phyloP scores from a whole-genome alignment of 306 rosid genomes.

The Vigna reflexopilosa region DNA sequence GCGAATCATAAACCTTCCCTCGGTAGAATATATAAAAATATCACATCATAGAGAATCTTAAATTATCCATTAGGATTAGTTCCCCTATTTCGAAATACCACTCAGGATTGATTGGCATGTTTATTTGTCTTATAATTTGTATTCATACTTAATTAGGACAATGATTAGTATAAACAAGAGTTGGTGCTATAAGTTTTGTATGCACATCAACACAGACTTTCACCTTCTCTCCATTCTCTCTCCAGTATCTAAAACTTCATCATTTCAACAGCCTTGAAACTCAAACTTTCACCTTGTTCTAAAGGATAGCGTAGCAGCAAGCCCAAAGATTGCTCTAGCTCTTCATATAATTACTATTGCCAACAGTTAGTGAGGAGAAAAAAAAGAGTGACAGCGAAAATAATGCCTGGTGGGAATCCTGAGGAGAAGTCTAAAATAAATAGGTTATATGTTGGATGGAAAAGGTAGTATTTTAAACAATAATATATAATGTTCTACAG shows the following conservation, averaged over 20 bases:
- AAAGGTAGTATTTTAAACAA: not conserved
- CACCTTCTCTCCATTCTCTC: not conserved
- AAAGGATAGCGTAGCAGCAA: not conserved
- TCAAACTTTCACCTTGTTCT: slow-evolving; percentile 5
- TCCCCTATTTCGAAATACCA: not conserved
- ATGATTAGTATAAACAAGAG: not conserved
- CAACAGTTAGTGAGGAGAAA: not conserved
- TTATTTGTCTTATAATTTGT: not conserved
- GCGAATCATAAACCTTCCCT: not conserved
- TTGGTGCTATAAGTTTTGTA: not conserved
- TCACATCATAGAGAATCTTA: not conserved
- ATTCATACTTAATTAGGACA: not conserved
- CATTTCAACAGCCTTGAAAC: not conserved
- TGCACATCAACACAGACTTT: not conserved
- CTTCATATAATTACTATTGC: slow-evolving; percentile 1
- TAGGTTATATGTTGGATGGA: not conserved
- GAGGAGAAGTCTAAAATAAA: not conserved
- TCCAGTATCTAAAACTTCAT: not conserved
- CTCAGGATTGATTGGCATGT: not conserved
- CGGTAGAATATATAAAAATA: not conserved
- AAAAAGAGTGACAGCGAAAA: not conserved
- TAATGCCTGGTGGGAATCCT: not conserved
- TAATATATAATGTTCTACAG: not conserved
- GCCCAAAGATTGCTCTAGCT: not conserved
- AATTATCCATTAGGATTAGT: not conserved